These are phyloP conservation scores for Colletotrichum truncatum DNA, from an alignment of 2,329 filamentous ascomycete genomes.

Conservation along the genomic window DNA sequence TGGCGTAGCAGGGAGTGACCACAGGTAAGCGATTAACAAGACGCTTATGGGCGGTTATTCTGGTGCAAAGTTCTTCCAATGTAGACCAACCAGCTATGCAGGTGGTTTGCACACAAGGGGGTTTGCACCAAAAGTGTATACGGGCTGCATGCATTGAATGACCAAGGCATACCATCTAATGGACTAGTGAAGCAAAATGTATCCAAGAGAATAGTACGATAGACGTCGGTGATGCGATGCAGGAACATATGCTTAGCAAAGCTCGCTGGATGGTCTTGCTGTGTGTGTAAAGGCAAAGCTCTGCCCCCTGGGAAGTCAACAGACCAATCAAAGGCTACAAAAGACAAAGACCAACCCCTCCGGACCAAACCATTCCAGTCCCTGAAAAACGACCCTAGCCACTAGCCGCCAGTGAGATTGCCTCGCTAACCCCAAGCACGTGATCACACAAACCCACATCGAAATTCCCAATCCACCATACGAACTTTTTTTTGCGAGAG, in stretches of 20 bases:
- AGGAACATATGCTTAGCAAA: too few species aligned
- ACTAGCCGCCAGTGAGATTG: conserved; percentile 1
- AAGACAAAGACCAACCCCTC: neutral
- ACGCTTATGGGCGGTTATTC: too few species aligned
- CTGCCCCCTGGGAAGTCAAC: neutral
- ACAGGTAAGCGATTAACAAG: too few species aligned
- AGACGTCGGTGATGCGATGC: conserved; percentile 20
- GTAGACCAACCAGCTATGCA: too few species aligned
- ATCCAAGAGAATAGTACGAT: neutral
- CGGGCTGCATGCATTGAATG: conserved; percentile 11
- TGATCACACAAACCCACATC: conserved; percentile 36
- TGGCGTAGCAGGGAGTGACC: too few species aligned
- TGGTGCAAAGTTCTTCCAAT: too few species aligned
- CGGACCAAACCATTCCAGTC: neutral
- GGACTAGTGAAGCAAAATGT: neutral
- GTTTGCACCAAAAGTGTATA: neutral
- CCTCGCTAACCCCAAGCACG: conserved; percentile 35
- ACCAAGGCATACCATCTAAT: conserved; percentile 1
- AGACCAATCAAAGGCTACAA: neutral
- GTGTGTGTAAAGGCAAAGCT: neutral
- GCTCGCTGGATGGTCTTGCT: too few species aligned
- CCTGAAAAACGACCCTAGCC: too few species aligned
- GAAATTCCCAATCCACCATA: conserved; percentile 11
- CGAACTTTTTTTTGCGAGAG: conserved; percentile 12
- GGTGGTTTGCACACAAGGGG: neutral